Percentiles rank a stretch among this genome's conserved stretches.
These are phyloP conservation scores for Anastatica hierochuntica DNA, from an alignment of 345 rosid genomes.

Conservation along the genomic window DNA sequence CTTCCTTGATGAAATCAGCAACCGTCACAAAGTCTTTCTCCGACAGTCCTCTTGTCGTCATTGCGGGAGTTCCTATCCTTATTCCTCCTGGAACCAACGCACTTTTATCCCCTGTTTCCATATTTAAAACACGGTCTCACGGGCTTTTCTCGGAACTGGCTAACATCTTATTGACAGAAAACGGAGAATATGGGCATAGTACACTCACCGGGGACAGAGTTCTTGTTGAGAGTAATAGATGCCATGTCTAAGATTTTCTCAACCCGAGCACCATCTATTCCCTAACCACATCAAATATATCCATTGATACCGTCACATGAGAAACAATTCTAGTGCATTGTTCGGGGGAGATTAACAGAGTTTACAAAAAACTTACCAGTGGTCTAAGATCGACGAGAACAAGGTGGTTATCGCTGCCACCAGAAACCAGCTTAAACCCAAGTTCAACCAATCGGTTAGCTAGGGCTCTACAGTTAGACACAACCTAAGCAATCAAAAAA, in stretches of 20 bases:
- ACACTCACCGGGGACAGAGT: slow-evolving; percentile 86
- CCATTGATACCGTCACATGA: not conserved
- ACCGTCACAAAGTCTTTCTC: slow-evolving; percentile 63
- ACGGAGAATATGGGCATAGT: not conserved
- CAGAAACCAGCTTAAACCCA: slow-evolving; percentile 80
- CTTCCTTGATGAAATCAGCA: slow-evolving; percentile 75
- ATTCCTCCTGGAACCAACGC: slow-evolving; percentile 91
- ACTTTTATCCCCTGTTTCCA: slow-evolving; percentile 66
- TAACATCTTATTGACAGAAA: not conserved
- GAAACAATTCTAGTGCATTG: not conserved
- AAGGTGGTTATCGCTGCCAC: slow-evolving; percentile 87
- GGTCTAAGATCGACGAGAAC: slow-evolving; percentile 89
- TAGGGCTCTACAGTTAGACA: slow-evolving; percentile 69
- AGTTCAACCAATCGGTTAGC: slow-evolving; percentile 61
- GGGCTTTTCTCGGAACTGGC: not conserved
- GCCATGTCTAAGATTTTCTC: slow-evolving; percentile 95
- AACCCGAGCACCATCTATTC: slow-evolving; percentile 82
- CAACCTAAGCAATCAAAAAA: slow-evolving; percentile 38
- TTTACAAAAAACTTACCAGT: slow-evolving; percentile 47
- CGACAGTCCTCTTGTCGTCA: slow-evolving; percentile 80
- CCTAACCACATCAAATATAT: slow-evolving; percentile 35
- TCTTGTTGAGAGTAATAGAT: slow-evolving; percentile 86
- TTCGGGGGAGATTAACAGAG: not conserved
- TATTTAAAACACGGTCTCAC: not conserved
- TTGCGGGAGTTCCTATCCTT: slow-evolving; percentile 87